A percentile compares a stretch with the other conserved stretches of the same genome.
These are phyloP conservation scores for Fusarium sp. DNA, from an alignment of 2,329 filamentous ascomycete genomes.

Conservation along the genomic window DNA sequence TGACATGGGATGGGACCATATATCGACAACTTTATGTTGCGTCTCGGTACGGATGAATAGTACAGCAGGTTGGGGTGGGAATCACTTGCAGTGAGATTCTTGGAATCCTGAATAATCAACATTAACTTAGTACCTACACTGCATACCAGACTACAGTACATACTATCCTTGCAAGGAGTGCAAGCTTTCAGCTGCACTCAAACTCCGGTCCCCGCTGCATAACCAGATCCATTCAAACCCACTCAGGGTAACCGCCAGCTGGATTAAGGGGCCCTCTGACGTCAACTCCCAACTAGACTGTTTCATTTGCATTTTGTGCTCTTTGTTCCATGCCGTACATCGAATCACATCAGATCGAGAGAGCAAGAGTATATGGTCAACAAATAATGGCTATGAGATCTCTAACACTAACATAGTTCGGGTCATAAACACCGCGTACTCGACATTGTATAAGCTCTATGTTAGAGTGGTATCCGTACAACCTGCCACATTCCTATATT, in stretches of 20 bases:
- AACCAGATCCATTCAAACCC: slow-evolving; percentile 7
- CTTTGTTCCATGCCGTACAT: neutral
- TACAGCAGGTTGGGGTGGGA: neutral
- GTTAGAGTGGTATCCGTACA: neutral
- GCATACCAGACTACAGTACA: neutral
- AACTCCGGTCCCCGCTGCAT: slow-evolving; percentile 7
- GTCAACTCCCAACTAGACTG: slow-evolving; percentile 23
- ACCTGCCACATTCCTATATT: slow-evolving; percentile 9
- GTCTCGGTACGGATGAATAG: neutral
- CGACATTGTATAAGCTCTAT: neutral
- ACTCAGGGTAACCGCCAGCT: slow-evolving; percentile 10
- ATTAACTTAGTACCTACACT: neutral
- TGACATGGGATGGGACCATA: neutral
- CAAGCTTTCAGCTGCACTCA: neutral
- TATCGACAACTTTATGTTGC: neutral
- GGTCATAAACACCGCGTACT: neutral
- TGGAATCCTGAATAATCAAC: neutral
- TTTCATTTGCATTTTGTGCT: slow-evolving; percentile 6
- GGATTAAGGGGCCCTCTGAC: slow-evolving; percentile 32
- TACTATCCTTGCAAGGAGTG: neutral
- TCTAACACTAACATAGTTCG: slow-evolving; percentile 6
- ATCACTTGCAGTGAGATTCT: neutral
- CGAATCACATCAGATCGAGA: neutral
- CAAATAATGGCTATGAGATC: slow-evolving; percentile 19
- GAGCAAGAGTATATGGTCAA: neutral